Evolutionary conservation across 2,329 filamentous ascomycete species (phyloP).

Genomic region (Nannizzia gypsea): DNA sequence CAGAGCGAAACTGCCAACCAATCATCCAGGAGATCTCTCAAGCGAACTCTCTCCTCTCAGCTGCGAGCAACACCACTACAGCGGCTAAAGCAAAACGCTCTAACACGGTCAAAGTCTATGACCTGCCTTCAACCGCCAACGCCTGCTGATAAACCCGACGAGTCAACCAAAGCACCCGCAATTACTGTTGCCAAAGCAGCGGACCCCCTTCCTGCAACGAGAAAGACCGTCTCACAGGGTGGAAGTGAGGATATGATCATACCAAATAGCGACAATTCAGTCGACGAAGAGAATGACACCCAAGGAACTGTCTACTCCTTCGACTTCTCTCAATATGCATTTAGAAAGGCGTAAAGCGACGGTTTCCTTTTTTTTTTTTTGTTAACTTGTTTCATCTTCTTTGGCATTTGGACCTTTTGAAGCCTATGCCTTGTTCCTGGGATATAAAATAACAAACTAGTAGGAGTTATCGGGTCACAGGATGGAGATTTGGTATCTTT

Average conservation of each 20-base stretch:
- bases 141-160: background rate
- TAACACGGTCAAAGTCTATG: constrained; percentile 28
- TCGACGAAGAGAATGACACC: constrained; percentile 18
- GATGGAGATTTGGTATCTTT: background rate
- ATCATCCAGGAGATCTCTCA: background rate
- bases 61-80: constrained; percentile 31
- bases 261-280: constrained; percentile 38
- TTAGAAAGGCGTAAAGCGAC: constrained; percentile 1
- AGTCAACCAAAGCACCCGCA: background rate
- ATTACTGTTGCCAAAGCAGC: background rate
- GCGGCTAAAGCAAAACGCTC: constrained; percentile 30
- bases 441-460: background rate
- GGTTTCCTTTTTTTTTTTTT: background rate
- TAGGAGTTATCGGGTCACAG: background rate
- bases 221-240: background rate
- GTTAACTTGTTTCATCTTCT: background rate
- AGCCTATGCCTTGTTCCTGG: background rate
- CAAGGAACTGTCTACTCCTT: background rate
- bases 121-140: constrained; percentile 15
- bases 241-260: constrained; percentile 44
- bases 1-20: background rate
- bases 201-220: background rate
- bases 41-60: background rate
- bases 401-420: background rate
- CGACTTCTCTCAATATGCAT: constrained; percentile 12